Base-by-base conservation (phyloP, 2,329 filamentous ascomycete genomes). In the Ophiocordyceps camponoti-saundersi region DNA sequence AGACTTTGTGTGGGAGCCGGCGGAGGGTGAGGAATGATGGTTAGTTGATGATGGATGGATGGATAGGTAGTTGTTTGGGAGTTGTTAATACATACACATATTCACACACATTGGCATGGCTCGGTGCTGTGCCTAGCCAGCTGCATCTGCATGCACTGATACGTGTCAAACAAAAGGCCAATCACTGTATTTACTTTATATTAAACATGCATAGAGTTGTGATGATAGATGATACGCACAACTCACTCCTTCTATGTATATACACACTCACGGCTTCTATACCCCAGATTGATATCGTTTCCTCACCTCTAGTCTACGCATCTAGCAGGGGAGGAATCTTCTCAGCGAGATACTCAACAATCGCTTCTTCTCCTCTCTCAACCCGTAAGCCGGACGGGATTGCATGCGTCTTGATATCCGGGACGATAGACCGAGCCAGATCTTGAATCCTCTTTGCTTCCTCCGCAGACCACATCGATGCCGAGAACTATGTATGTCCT, bases 1-100 rank as follows among this genome's bases (percentile, higher is more conserved):
- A 39, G 51, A 53, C 0, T 59, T 52, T 44, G 3, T 52, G 3
- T 58, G 57, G 56, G 49, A 56, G 26, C 26, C 26, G 40, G n/a
- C 26, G 40, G n/a, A 36, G n/a, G n/a, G 34, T 18, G 12, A 36
- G 16, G 34, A 36, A 18, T 36, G 34, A 36, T 16, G n/a, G 15
- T 5, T n/a, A 6, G 13, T 4, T 36, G 6, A 36, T 36, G n/a
- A 18, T 36, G 34, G 23, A 26, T 26, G n/a, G n/a, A n/a, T n/a
- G n/a, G n/a, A n/a, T n/a, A n/a, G n/a, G n/a, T n/a, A n/a, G n/a
- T n/a, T n/a, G n/a, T n/a, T n/a, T n/a, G n/a, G n/a, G n/a, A n/a
- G n/a, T n/a, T n/a, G n/a, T n/a, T n/a, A n/a, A n/a, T n/a, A n/a
- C n/a, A n/a, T n/a, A n/a, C n/a, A n/a, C n/a, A n/a, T n/a, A n/a